These are phyloP conservation scores for Aspergillus felis DNA, from an alignment of 2,329 filamentous ascomycete species.

Conservation along the genomic window DNA sequence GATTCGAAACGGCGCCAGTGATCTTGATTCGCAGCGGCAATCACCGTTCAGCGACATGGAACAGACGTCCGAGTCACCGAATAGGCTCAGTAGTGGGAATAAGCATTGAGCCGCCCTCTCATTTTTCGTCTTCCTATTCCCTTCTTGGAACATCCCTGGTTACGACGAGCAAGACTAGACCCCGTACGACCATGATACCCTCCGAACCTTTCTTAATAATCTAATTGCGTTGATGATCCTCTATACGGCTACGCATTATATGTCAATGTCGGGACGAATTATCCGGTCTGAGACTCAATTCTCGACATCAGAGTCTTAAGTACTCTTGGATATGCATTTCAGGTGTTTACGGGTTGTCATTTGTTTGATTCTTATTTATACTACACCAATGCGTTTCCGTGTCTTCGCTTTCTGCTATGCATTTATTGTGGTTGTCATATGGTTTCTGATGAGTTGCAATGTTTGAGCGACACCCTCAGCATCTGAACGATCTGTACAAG, in stretches of 20 bases:
- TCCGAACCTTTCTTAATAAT: slow-evolving; percentile 7
- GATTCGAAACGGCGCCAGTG: slow-evolving; percentile 32
- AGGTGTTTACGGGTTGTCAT: slow-evolving; percentile 13
- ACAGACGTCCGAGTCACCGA: slow-evolving; percentile 20
- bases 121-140: slow-evolving; percentile 11
- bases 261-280: not conserved
- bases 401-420: not conserved
- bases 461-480: not conserved
- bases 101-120: slow-evolving; percentile 19
- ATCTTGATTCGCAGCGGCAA: slow-evolving; percentile 28
- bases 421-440: not conserved
- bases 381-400: slow-evolving; percentile 4
- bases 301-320: not conserved
- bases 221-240: slow-evolving; percentile 6
- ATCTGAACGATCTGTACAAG: slow-evolving; percentile 13
- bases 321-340: slow-evolving; percentile 13
- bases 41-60: slow-evolving; percentile 36
- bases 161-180: slow-evolving; percentile 16
- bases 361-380: slow-evolving; percentile 1
- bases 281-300: not conserved
- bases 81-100: not conserved
- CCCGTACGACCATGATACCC: slow-evolving; percentile 31
- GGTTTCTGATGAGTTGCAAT: not conserved
- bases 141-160: slow-evolving; percentile 10
- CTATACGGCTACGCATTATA: slow-evolving; percentile 4